phyloP scores from a whole-genome alignment of 2,329 filamentous ascomycete genomes.

The Trichoderma pleuroti region DNA sequence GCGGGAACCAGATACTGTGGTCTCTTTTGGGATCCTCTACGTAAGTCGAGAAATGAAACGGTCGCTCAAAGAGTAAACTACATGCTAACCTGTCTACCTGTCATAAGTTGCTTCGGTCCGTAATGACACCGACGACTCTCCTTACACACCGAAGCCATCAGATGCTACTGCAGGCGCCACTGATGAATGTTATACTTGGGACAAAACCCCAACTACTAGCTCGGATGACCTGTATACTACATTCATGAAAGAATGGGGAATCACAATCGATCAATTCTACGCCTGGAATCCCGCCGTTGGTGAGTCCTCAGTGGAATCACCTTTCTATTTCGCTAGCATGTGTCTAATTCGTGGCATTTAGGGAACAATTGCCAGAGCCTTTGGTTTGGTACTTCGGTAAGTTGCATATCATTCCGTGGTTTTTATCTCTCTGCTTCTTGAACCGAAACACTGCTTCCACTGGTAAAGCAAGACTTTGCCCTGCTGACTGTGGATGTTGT shows the following conservation, averaged over 20 bases:
- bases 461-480: neutral
- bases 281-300: neutral
- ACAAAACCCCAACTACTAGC: neutral
- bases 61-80: neutral
- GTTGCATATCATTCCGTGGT: neutral
- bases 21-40: neutral
- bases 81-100: neutral
- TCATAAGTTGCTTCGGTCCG: neutral
- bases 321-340: neutral
- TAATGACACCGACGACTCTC: neutral
- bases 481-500: neutral
- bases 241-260: neutral
- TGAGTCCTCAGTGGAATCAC: neutral
- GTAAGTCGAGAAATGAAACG: neutral
- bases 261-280: neutral
- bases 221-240: neutral
- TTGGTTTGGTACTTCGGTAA: neutral
- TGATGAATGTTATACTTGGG: neutral
- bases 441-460: too few relatives aligned
- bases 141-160: neutral
- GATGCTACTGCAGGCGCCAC: neutral
- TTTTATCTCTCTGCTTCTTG: too few relatives aligned
- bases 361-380: neutral
- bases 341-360: neutral
- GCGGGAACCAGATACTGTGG: neutral